A percentile compares a stretch with the other conserved stretches of the same genome.
Evolutionary conservation across 192 early-diverging fungal species (phyloP).

Genomic region (Dissophora ornata): DNA sequence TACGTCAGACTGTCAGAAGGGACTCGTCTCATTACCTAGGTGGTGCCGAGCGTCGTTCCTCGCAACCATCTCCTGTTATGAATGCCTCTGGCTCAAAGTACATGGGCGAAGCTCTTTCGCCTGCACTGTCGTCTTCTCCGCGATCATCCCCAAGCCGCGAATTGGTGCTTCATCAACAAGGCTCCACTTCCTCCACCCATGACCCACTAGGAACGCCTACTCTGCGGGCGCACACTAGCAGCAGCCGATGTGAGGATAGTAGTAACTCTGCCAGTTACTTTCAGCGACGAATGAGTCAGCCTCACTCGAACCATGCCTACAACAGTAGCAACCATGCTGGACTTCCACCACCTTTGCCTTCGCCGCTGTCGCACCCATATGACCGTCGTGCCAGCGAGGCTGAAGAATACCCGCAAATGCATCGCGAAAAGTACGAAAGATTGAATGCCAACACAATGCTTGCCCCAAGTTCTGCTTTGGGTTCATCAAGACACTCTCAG

Average conservation of each 20-base stretch:
- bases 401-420: constrained; percentile 38
- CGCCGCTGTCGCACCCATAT: constrained; percentile 23
- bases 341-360: constrained; percentile 20
- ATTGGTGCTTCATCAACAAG: constrained; percentile 2
- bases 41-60: constrained; percentile 28
- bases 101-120: constrained; percentile 21
- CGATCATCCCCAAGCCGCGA: constrained; percentile 44
- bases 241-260: constrained; percentile 18
- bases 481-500: constrained; percentile 3
- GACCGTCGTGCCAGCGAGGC: constrained; percentile 45
- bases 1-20: constrained; percentile 15
- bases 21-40: constrained; percentile 31
- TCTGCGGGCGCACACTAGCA: neutral
- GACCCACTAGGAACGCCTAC: constrained; percentile 5
- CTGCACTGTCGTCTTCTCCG: constrained; percentile 35
- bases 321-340: constrained; percentile 3
- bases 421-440: constrained; percentile 47
- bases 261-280: constrained; percentile 3
- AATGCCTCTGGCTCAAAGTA: constrained; percentile 19
- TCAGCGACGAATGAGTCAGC: constrained; percentile 49
- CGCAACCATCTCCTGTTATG: constrained; percentile 20
- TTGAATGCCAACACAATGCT: constrained; percentile 39
- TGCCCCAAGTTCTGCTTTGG: constrained; percentile 12
- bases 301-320: constrained; percentile 16
- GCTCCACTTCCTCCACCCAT: neutral